Evolutionary conservation across 2,329 filamentous ascomycete genomes (phyloP).

Genomic region (Aspergillus fumigatiaffinis): DNA sequence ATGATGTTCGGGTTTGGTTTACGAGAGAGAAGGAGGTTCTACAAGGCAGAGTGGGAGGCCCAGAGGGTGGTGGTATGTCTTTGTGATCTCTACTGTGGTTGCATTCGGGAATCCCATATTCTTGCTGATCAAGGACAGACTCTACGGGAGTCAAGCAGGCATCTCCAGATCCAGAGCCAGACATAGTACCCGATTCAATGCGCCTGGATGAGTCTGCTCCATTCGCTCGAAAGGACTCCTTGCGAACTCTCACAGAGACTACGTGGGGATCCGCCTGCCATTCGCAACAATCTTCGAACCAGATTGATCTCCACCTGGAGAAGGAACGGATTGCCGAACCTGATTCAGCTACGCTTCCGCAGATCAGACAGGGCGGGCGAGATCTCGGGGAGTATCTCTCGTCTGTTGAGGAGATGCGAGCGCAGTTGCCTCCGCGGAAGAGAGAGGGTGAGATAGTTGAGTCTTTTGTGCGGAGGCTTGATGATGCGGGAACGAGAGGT

Average conservation of each 20-base stretch:
- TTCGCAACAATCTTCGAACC: neutral
- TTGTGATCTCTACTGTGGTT: too few relatives aligned
- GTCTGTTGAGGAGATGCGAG: constrained; percentile 16
- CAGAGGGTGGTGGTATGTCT: neutral
- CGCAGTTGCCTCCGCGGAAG: constrained; percentile 9
- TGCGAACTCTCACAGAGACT: constrained; percentile 8
- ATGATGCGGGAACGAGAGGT: constrained; percentile 13
- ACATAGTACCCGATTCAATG: constrained; percentile 15
- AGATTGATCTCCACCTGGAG: neutral
- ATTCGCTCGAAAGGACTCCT: neutral
- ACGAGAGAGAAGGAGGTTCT: neutral
- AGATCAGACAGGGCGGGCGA: constrained; percentile 20
- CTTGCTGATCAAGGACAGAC: neutral
- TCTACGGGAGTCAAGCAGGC: neutral
- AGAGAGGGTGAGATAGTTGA: constrained; percentile 22
- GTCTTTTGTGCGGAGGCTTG: constrained; percentile 30
- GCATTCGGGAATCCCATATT: neutral
- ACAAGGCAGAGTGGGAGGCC: neutral
- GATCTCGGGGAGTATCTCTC: constrained; percentile 25
- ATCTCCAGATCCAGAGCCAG: neutral
- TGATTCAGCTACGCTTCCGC: neutral
- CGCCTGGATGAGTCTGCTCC: neutral
- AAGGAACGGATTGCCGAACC: neutral
- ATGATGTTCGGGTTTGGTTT: neutral
- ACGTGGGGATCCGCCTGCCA: constrained; percentile 8